Percentiles rank a stretch among this genome's conserved stretches.
Evolutionary conservation across 495 filamentous ascomycete species (phyloP).

Genomic region (Penicillium waksmanii): DNA sequence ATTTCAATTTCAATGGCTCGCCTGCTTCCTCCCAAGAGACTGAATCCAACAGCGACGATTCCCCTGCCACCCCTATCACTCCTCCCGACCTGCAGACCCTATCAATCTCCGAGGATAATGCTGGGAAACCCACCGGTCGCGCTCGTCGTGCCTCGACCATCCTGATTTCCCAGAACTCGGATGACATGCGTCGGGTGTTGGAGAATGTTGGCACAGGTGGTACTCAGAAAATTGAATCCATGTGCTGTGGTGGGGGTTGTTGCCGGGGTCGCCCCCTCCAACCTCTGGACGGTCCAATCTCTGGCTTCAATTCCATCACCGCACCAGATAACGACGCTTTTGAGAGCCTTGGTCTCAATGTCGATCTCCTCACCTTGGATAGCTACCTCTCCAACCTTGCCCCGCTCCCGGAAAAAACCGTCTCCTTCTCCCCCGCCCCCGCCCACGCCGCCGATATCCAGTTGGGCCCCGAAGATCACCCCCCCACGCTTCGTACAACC

Average conservation of each 20-base stretch:
- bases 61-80: constrained; percentile 54
- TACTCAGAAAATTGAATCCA: constrained; percentile 59
- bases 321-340: constrained; percentile 79
- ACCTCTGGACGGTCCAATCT: constrained; percentile 46
- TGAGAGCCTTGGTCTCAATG: constrained; percentile 71
- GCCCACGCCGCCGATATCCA: constrained; percentile 38
- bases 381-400: constrained; percentile 70
- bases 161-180: constrained; percentile 73
- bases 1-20: constrained; percentile 47
- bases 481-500: constrained; percentile 91
- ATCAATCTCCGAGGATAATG: constrained; percentile 48
- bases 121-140: constrained; percentile 39
- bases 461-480: constrained; percentile 56
- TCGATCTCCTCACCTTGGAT: constrained; percentile 70
- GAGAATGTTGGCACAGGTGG: constrained; percentile 46
- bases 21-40: constrained; percentile 46
- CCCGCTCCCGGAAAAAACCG: constrained; percentile 72
- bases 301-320: constrained; percentile 57
- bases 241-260: constrained; percentile 94
- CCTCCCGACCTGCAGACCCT: constrained; percentile 51
- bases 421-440: constrained; percentile 62
- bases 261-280: constrained; percentile 70
- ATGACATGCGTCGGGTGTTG: constrained; percentile 71
- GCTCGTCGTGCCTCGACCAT: constrained; percentile 77
- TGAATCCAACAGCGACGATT: constrained; percentile 41